Evolutionary conservation across 2,329 filamentous ascomycete genomes (phyloP).

Genomic region (Ophiostoma himal-ulmi): DNA sequence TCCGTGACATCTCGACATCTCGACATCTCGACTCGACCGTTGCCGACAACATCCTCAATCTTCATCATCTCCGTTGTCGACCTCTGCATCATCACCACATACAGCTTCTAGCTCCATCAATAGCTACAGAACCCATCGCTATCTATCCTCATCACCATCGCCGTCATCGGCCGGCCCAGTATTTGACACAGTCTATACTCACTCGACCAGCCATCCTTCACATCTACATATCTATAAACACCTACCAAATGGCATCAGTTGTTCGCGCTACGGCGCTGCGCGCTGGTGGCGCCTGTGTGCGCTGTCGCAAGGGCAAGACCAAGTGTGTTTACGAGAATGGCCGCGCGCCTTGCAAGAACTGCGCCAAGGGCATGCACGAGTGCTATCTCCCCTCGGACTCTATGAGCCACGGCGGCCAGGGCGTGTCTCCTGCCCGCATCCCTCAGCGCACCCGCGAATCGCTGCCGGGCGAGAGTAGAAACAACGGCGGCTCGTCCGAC

Average conservation of each 20-base stretch:
- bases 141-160: background rate
- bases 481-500: constrained; percentile 40
- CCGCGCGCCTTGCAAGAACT: constrained; percentile 58
- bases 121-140: background rate
- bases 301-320: constrained; percentile 59
- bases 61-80: background rate
- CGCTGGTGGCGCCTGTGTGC: constrained; percentile 56
- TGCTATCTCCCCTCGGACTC: constrained; percentile 58
- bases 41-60: background rate
- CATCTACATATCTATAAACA: background rate
- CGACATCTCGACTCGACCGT: background rate
- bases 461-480: constrained; percentile 46
- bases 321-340: constrained; percentile 60
- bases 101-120: background rate
- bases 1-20: too few relatives aligned
- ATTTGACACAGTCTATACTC: background rate
- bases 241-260: constrained; percentile 40
- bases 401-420: constrained; percentile 52
- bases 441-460: constrained; percentile 50
- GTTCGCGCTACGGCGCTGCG: constrained; percentile 55
- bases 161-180: background rate
- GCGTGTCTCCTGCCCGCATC: constrained; percentile 51
- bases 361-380: constrained; percentile 58
- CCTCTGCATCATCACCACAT: background rate
- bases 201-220: background rate